Percentiles rank a stretch among this genome's conserved stretches.
phyloP scores from a whole-genome alignment of 2,329 filamentous ascomycete genomes.

The Neopestalotiopsis sp. region DNA sequence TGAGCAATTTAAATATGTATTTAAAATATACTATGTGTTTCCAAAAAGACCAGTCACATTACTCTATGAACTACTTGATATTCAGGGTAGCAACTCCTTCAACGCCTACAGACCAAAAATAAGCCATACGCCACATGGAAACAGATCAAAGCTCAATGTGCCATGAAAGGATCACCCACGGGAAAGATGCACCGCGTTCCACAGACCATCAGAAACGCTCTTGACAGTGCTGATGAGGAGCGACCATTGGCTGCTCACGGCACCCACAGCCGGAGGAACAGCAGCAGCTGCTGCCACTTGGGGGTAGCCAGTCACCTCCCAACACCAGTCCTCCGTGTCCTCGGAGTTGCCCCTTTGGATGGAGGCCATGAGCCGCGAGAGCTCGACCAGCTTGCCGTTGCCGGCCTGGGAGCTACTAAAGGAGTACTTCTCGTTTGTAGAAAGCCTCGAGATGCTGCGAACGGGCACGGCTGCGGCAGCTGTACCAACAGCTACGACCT shows the following conservation, averaged over 20 bases:
- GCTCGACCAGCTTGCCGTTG: conserved; percentile 4
- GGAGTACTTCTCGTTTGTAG: conserved; percentile 18
- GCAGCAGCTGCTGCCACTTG: neutral
- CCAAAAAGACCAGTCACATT: neutral
- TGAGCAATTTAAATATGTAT: too few species aligned
- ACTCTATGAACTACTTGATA: conserved; percentile 12
- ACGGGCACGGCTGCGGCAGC: conserved; percentile 19
- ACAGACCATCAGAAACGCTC: neutral
- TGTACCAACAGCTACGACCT: conserved; percentile 15
- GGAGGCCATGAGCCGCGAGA: conserved; percentile 13
- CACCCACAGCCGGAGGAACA: too few species aligned
- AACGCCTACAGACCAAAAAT: neutral
- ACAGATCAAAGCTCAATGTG: neutral
- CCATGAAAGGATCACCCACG: neutral
- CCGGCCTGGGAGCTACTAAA: conserved; percentile 2
- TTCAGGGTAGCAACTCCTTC: neutral
- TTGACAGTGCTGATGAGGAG: neutral
- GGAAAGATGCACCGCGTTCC: conserved; percentile 2
- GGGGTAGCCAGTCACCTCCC: conserved; percentile 17
- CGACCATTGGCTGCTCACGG: neutral
- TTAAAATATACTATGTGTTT: too few species aligned
- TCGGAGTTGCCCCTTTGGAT: conserved; percentile 18
- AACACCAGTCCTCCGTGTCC: conserved; percentile 18
- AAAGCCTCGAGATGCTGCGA: conserved; percentile 15
- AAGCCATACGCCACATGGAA: neutral